Conservation (phyloP, 2,329 filamentous ascomycete species). For the Fusarium sp. region DNA sequence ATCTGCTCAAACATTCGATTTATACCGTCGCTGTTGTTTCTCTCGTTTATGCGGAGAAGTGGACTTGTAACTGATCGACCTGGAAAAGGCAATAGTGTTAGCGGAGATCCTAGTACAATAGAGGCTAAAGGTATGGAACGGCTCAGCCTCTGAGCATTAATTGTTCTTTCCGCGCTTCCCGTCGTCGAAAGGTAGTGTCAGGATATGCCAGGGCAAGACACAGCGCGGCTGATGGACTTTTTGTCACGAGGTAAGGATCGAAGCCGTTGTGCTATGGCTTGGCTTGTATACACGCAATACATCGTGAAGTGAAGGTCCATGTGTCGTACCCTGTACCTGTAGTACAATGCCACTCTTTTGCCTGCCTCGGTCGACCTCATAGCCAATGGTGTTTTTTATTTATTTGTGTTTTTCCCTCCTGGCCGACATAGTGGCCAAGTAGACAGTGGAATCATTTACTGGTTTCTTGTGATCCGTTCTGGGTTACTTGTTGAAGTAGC, state of each 20-base stretch:
- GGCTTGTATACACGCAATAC: background rate
- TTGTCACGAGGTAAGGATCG: slow-evolving; percentile 31
- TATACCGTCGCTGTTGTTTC: slow-evolving; percentile 22
- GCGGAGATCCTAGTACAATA: background rate
- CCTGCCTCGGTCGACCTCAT: background rate
- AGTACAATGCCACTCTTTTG: slow-evolving; percentile 9
- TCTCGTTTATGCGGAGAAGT: slow-evolving; percentile 41
- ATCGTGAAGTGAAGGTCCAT: background rate
- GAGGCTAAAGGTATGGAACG: background rate
- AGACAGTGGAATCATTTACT: background rate
- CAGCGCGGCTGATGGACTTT: slow-evolving; percentile 4
- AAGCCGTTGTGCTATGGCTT: slow-evolving; percentile 1
- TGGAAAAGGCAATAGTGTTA: background rate
- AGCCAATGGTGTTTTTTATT: background rate
- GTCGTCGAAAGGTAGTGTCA: background rate
- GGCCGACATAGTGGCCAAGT: slow-evolving; percentile 13
- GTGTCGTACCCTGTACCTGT: slow-evolving; percentile 13
- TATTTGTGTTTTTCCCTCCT: slow-evolving; percentile 4
- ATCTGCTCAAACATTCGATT: slow-evolving; percentile 5
- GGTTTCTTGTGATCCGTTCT: no score
- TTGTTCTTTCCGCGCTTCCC: slow-evolving; percentile 16
- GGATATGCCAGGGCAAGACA: slow-evolving; percentile 35
- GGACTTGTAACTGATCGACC: slow-evolving; percentile 17
- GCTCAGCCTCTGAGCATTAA: slow-evolving; percentile 10
- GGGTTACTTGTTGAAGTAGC: background rate